Evolutionary conservation across 1,284 basidiomycete genomes (phyloP).

Genomic region (Cryptococcus sp.): DNA sequence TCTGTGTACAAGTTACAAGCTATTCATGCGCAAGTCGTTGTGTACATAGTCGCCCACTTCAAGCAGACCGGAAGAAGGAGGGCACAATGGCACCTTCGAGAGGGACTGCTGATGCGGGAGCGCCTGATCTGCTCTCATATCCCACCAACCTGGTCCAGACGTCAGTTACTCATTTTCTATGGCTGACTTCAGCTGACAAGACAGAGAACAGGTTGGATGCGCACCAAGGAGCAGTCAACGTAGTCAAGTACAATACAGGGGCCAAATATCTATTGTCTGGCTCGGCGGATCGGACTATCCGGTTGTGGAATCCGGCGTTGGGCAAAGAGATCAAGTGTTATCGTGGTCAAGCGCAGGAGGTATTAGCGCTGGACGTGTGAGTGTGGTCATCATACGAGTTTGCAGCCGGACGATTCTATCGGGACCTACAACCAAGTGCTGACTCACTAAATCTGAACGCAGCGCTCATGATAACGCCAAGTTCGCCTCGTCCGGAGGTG

Average conservation of each 20-base stretch:
- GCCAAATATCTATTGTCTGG: conserved; percentile 86
- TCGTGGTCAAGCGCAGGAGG: conserved; percentile 88
- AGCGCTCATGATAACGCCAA: conserved; percentile 90
- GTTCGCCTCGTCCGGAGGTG: conserved; percentile 91
- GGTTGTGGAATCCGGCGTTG: conserved; percentile 83
- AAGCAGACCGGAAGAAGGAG: not conserved
- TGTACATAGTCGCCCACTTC: too few species aligned
- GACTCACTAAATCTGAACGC: not conserved
- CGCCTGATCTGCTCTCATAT: conserved; percentile 14
- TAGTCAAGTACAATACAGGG: conserved; percentile 81
- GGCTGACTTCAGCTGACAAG: not conserved
- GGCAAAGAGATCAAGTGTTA: conserved; percentile 90
- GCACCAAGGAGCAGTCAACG: conserved; percentile 80
- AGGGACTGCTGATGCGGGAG: conserved; percentile 11
- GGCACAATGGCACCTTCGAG: conserved; percentile 28
- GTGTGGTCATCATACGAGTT: conserved; percentile 32
- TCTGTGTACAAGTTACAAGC: too few species aligned
- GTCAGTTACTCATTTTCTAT: conserved; percentile 16
- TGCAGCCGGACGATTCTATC: not conserved
- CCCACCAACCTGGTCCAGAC: conserved; percentile 34
- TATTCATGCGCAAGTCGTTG: too few species aligned
- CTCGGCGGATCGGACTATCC: conserved; percentile 83
- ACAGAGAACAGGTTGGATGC: conserved; percentile 38
- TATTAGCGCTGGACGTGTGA: conserved; percentile 84
- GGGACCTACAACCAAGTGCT: not conserved